Evolutionary conservation across 192 early-diverging fungal species (phyloP).

Genomic region (Chytriomyces confervae): DNA sequence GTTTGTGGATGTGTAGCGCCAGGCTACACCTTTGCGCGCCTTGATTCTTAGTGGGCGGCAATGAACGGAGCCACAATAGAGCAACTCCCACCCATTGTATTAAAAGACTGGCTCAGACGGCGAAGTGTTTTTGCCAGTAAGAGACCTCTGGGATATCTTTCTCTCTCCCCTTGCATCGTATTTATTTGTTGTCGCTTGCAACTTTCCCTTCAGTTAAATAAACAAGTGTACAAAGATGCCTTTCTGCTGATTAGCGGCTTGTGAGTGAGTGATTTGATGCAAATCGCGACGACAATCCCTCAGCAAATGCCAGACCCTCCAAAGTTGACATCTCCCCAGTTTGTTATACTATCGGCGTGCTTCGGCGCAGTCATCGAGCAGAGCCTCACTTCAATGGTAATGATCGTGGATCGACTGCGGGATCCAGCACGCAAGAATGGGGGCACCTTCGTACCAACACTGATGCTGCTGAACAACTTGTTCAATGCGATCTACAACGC

Average conservation of each 20-base stretch:
- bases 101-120: background rate
- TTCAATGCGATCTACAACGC: background rate
- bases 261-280: too few species aligned
- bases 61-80: slow-evolving; percentile 7
- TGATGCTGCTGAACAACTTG: background rate
- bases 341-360: too few species aligned
- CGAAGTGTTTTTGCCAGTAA: background rate
- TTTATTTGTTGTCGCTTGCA: background rate
- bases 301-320: too few species aligned
- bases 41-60: background rate
- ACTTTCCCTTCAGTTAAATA: too few species aligned
- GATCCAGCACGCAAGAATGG: too few species aligned
- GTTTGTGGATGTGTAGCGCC: background rate
- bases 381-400: too few species aligned
- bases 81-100: background rate
- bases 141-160: background rate
- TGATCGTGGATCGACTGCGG: too few species aligned
- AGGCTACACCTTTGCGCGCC: background rate
- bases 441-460: background rate
- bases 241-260: too few species aligned
- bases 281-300: too few species aligned
- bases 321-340: too few species aligned
- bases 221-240: too few species aligned
- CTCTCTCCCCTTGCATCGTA: background rate
- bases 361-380: too few species aligned